These are phyloP conservation scores for Penicillium sp. DNA, from an alignment of 2,329 filamentous ascomycete species.

Conservation along the genomic window DNA sequence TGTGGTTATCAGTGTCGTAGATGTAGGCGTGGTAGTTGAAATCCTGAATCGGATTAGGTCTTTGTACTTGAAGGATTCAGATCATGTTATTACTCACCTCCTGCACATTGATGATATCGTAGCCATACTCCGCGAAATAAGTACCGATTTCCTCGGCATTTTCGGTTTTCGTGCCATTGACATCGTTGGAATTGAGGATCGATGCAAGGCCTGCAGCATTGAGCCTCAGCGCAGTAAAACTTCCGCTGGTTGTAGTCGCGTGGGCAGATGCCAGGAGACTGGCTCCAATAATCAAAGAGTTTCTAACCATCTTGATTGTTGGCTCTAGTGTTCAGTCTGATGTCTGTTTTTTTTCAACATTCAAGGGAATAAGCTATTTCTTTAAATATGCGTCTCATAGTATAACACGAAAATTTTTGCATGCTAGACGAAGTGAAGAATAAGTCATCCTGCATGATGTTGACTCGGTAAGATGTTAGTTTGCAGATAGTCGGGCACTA, in stretches of 20 bases:
- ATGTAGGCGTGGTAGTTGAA: constrained; percentile 68
- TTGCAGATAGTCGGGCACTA: background rate
- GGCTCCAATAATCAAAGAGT: background rate
- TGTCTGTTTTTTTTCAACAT: background rate
- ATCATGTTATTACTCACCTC: constrained; percentile 45
- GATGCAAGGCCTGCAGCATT: constrained; percentile 62
- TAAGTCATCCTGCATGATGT: background rate
- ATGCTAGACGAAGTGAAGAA: background rate
- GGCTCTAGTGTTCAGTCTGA: background rate
- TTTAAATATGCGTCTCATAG: background rate
- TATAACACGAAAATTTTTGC: background rate
- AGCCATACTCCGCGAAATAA: constrained; percentile 57
- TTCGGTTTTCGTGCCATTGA: constrained; percentile 61
- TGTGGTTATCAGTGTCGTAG: constrained; percentile 53
- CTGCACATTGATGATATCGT: constrained; percentile 65
- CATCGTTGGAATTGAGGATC: constrained; percentile 58
- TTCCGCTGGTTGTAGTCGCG: constrained; percentile 34
- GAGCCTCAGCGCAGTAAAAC: constrained; percentile 57
- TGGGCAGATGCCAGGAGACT: background rate
- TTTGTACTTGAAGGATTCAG: background rate
- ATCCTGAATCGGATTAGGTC: constrained; percentile 41
- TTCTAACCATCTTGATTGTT: background rate
- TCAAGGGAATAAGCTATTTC: background rate
- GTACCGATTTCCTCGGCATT: constrained; percentile 60
- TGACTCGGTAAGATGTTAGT: background rate